A percentile compares a stretch with the other conserved stretches of the same genome.
phyloP scores from a whole-genome alignment of 352 stramenopile genomes.

The Globisporangium middletonii region DNA sequence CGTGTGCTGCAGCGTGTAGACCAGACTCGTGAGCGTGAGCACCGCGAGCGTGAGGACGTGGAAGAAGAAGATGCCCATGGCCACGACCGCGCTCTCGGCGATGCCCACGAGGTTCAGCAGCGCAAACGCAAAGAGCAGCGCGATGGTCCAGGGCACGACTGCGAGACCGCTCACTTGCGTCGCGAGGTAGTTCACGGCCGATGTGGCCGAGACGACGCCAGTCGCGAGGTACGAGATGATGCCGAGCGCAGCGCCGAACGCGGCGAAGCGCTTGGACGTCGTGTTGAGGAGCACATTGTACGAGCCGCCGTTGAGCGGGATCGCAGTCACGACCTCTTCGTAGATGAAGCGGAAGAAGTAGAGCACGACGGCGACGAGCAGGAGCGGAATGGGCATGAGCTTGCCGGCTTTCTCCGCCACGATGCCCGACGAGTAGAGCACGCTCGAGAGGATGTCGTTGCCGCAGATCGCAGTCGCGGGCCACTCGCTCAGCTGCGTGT shows the following conservation, averaged over 20 bases:
- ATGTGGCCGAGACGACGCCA: slow-evolving; percentile 61
- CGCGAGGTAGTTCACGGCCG: slow-evolving; percentile 72
- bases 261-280: too few species aligned
- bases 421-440: slow-evolving; percentile 55
- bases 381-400: slow-evolving; percentile 69
- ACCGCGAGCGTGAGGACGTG: slow-evolving; percentile 65
- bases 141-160: slow-evolving; percentile 28
- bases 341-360: slow-evolving; percentile 12
- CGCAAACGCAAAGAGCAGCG: slow-evolving; percentile 71
- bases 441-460: slow-evolving; percentile 87
- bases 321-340: too few species aligned
- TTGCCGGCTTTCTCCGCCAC: slow-evolving; percentile 52
- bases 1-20: slow-evolving; percentile 53
- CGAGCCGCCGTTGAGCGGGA: too few species aligned
- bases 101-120: slow-evolving; percentile 69
- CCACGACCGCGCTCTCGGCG: slow-evolving; percentile 67
- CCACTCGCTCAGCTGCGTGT: slow-evolving; percentile 52
- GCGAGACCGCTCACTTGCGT: slow-evolving; percentile 43
- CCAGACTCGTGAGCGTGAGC: slow-evolving; percentile 36
- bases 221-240: slow-evolving; percentile 89
- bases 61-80: slow-evolving; percentile 77
- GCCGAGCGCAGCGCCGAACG: slow-evolving; percentile 64
- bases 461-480: slow-evolving; percentile 80
- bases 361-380: slow-evolving; percentile 59
- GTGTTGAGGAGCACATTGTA: too few species aligned